Evolutionary conservation across 495 filamentous ascomycete genomes (phyloP).

Genomic region (Xylaria palmicola): DNA sequence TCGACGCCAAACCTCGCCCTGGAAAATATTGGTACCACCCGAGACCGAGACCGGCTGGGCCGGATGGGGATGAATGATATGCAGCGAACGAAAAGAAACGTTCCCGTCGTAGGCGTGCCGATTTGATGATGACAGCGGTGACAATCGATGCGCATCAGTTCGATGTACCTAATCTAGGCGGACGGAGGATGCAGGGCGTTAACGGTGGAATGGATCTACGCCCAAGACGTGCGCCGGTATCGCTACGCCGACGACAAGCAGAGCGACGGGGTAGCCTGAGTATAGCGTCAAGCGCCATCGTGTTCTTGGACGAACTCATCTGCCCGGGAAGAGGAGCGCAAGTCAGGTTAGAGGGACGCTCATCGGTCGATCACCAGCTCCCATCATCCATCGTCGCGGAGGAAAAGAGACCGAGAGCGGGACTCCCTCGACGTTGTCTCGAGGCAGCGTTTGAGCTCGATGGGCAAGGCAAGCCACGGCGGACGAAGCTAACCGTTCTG

Average conservation of each 20-base stretch:
- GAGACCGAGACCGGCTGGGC: no score
- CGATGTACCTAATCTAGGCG: neutral
- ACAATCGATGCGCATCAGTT: no score
- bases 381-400: neutral
- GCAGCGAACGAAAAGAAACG: no score
- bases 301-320: neutral
- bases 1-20: no score
- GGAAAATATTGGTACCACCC: no score
- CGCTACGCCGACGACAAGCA: neutral
- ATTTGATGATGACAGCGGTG: no score
- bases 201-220: conserved; percentile 3
- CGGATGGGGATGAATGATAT: no score
- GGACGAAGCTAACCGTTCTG: neutral
- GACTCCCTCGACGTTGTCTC: no score
- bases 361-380: no score
- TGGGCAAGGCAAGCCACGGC: neutral
- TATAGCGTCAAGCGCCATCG: neutral
- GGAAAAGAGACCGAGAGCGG: neutral
- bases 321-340: neutral
- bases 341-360: neutral
- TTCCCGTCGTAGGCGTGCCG: no score
- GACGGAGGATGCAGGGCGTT: neutral
- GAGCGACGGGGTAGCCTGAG: neutral
- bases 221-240: conserved; percentile 6
- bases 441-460: neutral